Conservation (phyloP, 2,329 filamentous ascomycete species). For the Verticillium nonalfalfae region DNA sequence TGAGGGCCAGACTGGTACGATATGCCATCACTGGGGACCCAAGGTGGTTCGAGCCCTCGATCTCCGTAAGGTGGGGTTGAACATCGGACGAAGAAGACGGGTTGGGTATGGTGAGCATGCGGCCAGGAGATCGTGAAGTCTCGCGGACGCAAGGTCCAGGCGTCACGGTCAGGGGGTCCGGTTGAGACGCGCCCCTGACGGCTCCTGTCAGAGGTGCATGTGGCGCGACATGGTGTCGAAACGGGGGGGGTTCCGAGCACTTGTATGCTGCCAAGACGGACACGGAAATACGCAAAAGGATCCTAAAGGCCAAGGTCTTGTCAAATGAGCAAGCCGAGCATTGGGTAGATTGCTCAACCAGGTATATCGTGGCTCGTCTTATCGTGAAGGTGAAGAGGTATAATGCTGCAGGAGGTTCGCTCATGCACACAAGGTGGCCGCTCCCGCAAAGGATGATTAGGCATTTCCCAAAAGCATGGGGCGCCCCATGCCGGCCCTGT, state of each 20-base stretch:
- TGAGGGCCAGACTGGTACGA: conserved; percentile 8
- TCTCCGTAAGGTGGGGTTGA: background rate
- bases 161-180: conserved; percentile 1
- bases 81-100: background rate
- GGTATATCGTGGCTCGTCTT: background rate
- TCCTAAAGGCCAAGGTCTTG: background rate
- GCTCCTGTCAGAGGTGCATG: conserved; percentile 17
- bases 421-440: background rate
- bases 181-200: conserved; percentile 22
- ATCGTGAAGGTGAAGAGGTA: background rate
- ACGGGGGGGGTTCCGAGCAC: background rate
- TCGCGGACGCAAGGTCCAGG: background rate
- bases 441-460: background rate
- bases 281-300: background rate
- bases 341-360: background rate
- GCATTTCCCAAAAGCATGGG: background rate
- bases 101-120: background rate
- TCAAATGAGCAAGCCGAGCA: background rate
- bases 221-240: background rate
- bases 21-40: background rate
- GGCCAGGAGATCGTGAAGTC: background rate
- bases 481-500: background rate
- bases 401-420: background rate
- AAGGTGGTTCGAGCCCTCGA: background rate
- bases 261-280: background rate